Evolutionary conservation across 768 basidiomycete species (phyloP).

Genomic region (Pisolithus microcarpus): DNA sequence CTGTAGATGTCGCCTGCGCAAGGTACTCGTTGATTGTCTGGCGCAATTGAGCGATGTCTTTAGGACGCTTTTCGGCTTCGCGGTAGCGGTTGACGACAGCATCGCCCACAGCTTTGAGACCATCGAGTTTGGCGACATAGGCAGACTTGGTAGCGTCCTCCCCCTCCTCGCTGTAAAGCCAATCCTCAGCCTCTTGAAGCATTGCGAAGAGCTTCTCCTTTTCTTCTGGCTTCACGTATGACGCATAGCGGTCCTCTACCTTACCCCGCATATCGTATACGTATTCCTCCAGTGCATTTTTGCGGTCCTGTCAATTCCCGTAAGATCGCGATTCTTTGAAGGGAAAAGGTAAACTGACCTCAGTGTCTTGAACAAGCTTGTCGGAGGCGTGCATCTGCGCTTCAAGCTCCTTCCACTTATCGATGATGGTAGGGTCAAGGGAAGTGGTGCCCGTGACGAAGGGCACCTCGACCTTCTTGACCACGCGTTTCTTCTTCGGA

Average conservation of each 20-base stretch:
- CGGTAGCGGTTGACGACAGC: conserved; percentile 77
- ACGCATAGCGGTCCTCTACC: conserved; percentile 80
- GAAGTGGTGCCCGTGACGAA: conserved; percentile 60
- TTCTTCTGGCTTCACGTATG: conserved; percentile 68
- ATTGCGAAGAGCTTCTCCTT: conserved; percentile 67
- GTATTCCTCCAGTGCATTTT: conserved; percentile 98
- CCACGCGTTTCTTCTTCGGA: conserved; percentile 81
- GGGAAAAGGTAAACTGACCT: conserved; percentile 45
- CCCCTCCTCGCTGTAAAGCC: conserved; percentile 95
- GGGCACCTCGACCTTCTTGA: conserved; percentile 77
- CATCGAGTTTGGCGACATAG: conserved; percentile 80
- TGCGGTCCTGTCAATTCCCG: conserved; percentile 62
- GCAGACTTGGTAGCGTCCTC: conserved; percentile 94
- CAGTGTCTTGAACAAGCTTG: conserved; percentile 96
- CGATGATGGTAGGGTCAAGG: conserved; percentile 57
- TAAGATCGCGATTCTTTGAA: background rate
- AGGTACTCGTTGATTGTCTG: conserved; percentile 86
- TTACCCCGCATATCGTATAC: conserved; percentile 93
- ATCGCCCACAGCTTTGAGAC: conserved; percentile 80
- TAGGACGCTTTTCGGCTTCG: conserved; percentile 76
- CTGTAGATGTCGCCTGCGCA: conserved; percentile 69
- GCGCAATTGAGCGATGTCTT: conserved; percentile 66
- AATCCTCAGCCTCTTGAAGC: conserved; percentile 81
- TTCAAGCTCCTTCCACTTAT: conserved; percentile 72
- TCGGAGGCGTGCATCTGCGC: conserved; percentile 83